Base-by-base conservation (phyloP, 441 rosid genomes). In the Gossypium laxum region DNA sequence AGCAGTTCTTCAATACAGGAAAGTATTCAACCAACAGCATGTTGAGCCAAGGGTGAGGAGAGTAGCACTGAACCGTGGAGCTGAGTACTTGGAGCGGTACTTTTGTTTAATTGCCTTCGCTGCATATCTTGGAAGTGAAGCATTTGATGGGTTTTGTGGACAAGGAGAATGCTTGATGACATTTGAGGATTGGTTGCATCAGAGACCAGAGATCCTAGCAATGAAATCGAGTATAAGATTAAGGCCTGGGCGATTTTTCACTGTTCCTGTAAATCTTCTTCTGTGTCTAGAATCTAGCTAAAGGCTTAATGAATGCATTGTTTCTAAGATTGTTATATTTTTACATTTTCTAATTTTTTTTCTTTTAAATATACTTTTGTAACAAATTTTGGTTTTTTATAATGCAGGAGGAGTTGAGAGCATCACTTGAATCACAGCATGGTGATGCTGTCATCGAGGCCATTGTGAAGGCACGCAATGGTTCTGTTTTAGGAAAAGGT, bases 391-490 rank as follows among this genome's bases (percentile, higher is more conserved):
- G 58, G n/a, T 70, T 84, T 65, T 73, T 47, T 56, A 34, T 56
- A 69, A 34, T 78, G 74, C 82, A 89, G 99, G 97, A 87, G 84
- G 99, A 82, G 72, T 71, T 92, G 85, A 89, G 98, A 82, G 86
- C 86, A 74, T 90, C 90, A 3, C 90, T 85, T 54, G 98, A 95
- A 84, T 83, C 88, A 71, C 97, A 88, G 71, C 95, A 87, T 47
- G 98, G 99, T 45, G 99, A 92, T 86, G 98, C 99, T 74, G 93
- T 89, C 63, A 92, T 95, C 98, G 99, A 95, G 79, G 91, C 98
- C 45, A 85, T 90, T 67, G 89, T 95, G 75, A 92, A 83, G 71
- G 86, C 88, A 24, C 92, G 97, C 34, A 85, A 83, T 83, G 98
- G 98, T 76, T 92, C 98, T 69, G 96, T 95, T 57, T 77, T 95